Conservation (phyloP, 176 grass and related monocot species). For the Cenchrus purpureus region DNA sequence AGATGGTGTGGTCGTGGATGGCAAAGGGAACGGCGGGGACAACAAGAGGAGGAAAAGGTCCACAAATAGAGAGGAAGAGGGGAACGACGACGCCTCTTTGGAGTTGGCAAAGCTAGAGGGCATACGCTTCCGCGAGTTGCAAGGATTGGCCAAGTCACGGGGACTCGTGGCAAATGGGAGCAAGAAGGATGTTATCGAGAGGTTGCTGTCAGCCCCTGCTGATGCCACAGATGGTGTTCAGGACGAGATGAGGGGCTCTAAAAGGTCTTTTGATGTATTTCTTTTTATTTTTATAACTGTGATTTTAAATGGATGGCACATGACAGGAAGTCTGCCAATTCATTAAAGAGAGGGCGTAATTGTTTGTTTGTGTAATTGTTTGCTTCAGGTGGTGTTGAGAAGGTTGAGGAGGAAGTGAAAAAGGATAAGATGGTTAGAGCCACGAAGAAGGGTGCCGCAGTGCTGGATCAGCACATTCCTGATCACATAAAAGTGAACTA, state of each 20-base stretch:
- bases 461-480: slow-evolving; percentile 76
- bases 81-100: neutral
- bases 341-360: neutral
- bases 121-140: slow-evolving; percentile 67
- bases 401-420: slow-evolving; percentile 58
- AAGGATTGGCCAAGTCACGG: slow-evolving; percentile 57
- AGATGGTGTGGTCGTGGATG: slow-evolving; percentile 30
- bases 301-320: neutral
- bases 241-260: slow-evolving; percentile 17
- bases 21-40: neutral
- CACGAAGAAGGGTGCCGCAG: slow-evolving; percentile 83
- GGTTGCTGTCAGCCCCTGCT: slow-evolving; percentile 47
- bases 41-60: slow-evolving; percentile 39
- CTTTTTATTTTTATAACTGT: neutral
- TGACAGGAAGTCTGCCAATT: neutral
- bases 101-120: slow-evolving; percentile 54
- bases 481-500: slow-evolving; percentile 75
- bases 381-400: slow-evolving; percentile 42
- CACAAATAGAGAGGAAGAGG: slow-evolving; percentile 14
- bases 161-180: slow-evolving; percentile 54
- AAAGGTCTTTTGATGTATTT: slow-evolving; percentile 40
- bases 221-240: slow-evolving; percentile 43
- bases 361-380: slow-evolving; percentile 7
- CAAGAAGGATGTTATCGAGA: slow-evolving; percentile 65
- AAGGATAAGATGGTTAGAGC: slow-evolving; percentile 78